A percentile compares a stretch with the other conserved stretches of the same genome.
phyloP scores from a whole-genome alignment of 208 protist species.

The Porcisia hertigi region DNA sequence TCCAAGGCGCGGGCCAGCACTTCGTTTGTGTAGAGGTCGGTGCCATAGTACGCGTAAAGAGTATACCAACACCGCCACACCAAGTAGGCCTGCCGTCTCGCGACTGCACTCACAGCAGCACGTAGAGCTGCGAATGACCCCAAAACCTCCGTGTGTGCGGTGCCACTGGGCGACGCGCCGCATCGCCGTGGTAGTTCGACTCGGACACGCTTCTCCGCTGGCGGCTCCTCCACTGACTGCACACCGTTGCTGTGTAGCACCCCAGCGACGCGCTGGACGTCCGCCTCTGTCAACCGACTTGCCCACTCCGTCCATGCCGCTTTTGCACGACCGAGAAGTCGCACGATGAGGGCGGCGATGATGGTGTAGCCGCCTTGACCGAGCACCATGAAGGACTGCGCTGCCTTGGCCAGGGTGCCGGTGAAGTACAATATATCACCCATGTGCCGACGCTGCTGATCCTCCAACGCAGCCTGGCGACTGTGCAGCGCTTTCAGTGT shows the following conservation, averaged over 20 bases:
- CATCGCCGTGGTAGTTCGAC: neutral
- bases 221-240: neutral
- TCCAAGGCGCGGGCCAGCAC: conserved; percentile 10
- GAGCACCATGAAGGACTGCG: conserved; percentile 31
- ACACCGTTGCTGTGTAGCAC: neutral
- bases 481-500: neutral
- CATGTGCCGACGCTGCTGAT: conserved; percentile 18
- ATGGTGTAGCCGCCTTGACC: conserved; percentile 15
- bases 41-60: conserved; percentile 28
- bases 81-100: conserved; percentile 13
- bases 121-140: conserved; percentile 13
- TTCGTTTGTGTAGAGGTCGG: conserved; percentile 23
- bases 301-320: conserved; percentile 33
- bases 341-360: conserved; percentile 5
- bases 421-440: conserved; percentile 25
- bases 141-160: neutral
- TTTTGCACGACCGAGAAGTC: conserved; percentile 14
- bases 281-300: neutral
- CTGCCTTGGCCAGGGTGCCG: conserved; percentile 22
- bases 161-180: neutral
- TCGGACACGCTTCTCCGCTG: conserved; percentile 8
- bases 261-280: conserved; percentile 6
- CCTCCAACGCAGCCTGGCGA: conserved; percentile 1
- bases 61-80: conserved; percentile 30
- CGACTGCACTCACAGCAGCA: neutral